Evolutionary conservation across 257 asterid genomes (phyloP).

Genomic region (Oldenlandia corymbosa): DNA sequence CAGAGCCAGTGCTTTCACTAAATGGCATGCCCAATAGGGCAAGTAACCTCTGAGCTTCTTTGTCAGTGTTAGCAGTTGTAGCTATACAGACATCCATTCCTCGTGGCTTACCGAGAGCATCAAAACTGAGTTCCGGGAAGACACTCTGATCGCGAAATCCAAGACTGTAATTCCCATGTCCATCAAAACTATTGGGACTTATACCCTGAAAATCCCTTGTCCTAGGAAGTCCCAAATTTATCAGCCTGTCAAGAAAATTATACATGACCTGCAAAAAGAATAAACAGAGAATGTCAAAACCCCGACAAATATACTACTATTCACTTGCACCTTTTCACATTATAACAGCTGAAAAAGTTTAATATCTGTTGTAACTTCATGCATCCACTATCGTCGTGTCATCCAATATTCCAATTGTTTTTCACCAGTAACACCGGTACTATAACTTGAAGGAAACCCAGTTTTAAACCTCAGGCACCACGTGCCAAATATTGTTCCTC

Average conservation of each 20-base stretch:
- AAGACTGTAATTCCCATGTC: slow-evolving; percentile 83
- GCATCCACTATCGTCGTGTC: background rate
- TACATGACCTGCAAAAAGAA: slow-evolving; percentile 64
- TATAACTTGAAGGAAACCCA: too few relatives aligned
- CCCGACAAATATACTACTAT: background rate
- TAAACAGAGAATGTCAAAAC: background rate
- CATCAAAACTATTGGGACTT: slow-evolving; percentile 83
- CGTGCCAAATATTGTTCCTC: background rate
- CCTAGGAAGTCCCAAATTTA: slow-evolving; percentile 89
- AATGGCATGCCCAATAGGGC: slow-evolving; percentile 98
- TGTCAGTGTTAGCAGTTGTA: slow-evolving; percentile 77
- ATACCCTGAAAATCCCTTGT: slow-evolving; percentile 94
- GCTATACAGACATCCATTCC: slow-evolving; percentile 96
- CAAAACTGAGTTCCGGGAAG: slow-evolving; percentile 77
- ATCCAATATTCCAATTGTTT: background rate
- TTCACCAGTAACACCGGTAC: background rate
- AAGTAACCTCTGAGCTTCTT: slow-evolving; percentile 67
- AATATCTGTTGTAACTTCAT: background rate
- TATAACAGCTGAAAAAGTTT: background rate
- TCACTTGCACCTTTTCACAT: background rate
- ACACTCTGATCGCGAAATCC: slow-evolving; percentile 90
- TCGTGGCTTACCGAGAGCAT: slow-evolving; percentile 71
- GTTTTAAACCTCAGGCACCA: too few relatives aligned
- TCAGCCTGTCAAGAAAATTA: slow-evolving; percentile 85
- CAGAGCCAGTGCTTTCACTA: slow-evolving; percentile 50